Evolutionary conservation across 768 basidiomycete genomes (phyloP).

Genomic region (Mrakia gelida): DNA sequence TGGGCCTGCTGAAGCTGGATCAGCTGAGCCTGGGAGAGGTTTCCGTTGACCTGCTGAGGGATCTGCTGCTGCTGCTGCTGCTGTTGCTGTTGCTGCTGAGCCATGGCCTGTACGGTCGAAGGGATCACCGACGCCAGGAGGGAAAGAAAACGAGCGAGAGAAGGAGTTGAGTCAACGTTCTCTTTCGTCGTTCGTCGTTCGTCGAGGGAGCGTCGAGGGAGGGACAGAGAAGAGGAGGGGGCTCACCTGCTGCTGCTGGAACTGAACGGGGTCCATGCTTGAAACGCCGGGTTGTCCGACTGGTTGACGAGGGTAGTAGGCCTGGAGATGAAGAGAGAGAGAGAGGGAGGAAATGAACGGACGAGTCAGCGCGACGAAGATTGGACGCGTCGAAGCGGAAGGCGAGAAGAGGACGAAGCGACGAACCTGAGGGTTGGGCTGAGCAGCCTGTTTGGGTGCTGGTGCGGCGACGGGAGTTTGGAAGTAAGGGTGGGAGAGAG

Average conservation of each 20-base stretch:
- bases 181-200: no score
- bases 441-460: conserved; percentile 38
- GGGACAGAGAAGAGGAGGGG: neutral
- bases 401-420: conserved; percentile 21
- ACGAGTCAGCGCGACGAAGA: conserved; percentile 36
- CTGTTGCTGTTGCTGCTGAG: conserved; percentile 19
- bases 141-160: conserved; percentile 12
- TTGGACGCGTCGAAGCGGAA: neutral
- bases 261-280: conserved; percentile 33
- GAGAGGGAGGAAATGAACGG: conserved; percentile 29
- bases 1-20: conserved; percentile 19
- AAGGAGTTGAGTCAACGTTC: conserved; percentile 44
- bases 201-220: no score
- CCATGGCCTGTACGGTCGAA: conserved; percentile 25
- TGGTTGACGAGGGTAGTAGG: conserved; percentile 25
- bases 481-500: conserved; percentile 89
- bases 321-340: conserved; percentile 11
- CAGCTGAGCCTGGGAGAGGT: neutral
- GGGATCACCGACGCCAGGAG: neutral
- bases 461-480: conserved; percentile 39
- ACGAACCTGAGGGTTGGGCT: conserved; percentile 28
- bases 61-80: neutral
- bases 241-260: conserved; percentile 36
- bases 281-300: neutral
- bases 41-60: conserved; percentile 2